Evolutionary conservation across 2,329 filamentous ascomycete genomes (phyloP), one percentile per base, ranked within the genome.

Genomic region (Botryotinia convoluta): DNA sequence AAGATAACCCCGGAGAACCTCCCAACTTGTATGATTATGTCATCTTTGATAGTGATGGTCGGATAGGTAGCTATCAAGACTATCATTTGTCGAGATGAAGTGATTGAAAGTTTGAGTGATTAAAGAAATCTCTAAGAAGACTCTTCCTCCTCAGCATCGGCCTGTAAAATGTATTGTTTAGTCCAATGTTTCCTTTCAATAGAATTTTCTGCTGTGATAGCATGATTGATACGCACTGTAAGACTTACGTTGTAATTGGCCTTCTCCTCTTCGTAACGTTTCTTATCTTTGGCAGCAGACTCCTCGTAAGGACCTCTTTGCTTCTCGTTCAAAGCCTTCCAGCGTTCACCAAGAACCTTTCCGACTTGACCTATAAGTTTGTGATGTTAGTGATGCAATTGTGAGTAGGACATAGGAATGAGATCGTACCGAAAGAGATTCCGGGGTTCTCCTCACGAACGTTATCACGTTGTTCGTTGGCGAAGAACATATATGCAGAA

Each of bases 401-500:
- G 61, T 26, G 9, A 62, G 44, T 26, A 10, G 16, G 48, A n/a
- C 1, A 8, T 3, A 1, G n/a, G 35, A 4, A n/a, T n/a, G n/a
- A 32, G 42, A 48, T 83, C 88, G 79, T 88, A 92, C 94, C 96
- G 85, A 99, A 99, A 79, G 92, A 92, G 86, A 98, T 97, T 80
- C 95, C 95, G 57, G 95, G 95, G 89, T 98, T 98, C 85, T 98
- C 95, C 83, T 97, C 94, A 80, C 96, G 94, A 80, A 99, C 96
- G 84, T 96, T 97, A 83, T 98, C 95, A 80, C 96, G 95, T 87
- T 98, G 94, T 86, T 98, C 96, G 83, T 98, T 98, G 90, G 96
- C 96, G 84, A 98, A 99, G 92, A 98, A 98, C 96, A 99, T 99
- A 91, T 99, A 99, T 77, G 96, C 96, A 71, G 96, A 98, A 69